Evolutionary conservation across 2,329 filamentous ascomycete species (phyloP), one percentile per base, ranked within the genome.

Genomic region (Penicillium concentricum): DNA sequence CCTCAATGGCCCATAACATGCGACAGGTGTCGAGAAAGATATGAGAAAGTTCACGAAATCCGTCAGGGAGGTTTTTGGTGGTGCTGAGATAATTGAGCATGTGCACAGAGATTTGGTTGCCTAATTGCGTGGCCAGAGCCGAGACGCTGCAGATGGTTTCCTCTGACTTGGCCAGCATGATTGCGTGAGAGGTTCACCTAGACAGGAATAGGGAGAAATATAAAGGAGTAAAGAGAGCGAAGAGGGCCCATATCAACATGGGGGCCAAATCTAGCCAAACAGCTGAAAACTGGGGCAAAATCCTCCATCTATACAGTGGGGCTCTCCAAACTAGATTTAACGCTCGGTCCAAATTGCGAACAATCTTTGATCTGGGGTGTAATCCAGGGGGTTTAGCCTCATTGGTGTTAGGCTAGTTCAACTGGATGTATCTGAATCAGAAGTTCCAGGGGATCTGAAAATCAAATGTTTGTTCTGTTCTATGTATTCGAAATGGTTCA

Each of bases 21-120:
- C 85, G 82, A 69, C 84, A 87, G 5, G 85, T 83, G 54, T 89
- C 86, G 56, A 90, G 80, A 66, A 89, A 88, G 61, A 87, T 85
- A 59, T 82, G 81, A 10, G 87, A 85, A 20, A 90, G 78, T 26
- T 79, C 74, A 57, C 83, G 81, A 69, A 87, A 84, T 32, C 83
- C 82, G 50, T 80, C 74, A 0, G 82, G 81, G 35, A 81, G 78
- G 35, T 80, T 74, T 63, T 83, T 84, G 56, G 81, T 79, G 5
- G 81, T 79, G 53, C 81, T 83, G 22, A 87, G 77, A 60, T 86
- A 87, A 69, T 88, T 85, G 39, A 87, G 79, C 77, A 87, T 83
- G 61, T 81, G 83, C 45, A 87, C 82, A 0, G 86, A 83, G 62
- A 89, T 87, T 59, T 80, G 81, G 69, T 88, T 86, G 57, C 84